These are phyloP conservation scores for Volvariella volvacea DNA, from an alignment of 1,284 basidiomycete species.

Conservation along the genomic window DNA sequence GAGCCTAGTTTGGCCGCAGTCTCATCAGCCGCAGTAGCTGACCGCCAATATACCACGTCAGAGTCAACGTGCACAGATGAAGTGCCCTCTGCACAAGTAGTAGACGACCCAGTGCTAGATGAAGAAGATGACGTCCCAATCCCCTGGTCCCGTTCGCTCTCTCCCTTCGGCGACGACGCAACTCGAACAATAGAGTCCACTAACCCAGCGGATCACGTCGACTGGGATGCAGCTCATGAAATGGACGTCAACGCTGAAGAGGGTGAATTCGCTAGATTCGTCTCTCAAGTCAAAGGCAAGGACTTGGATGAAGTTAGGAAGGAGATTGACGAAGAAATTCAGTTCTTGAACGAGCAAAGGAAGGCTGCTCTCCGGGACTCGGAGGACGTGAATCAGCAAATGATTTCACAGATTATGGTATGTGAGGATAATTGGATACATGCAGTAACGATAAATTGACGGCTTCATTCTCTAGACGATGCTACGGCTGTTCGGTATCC, in stretches of 20 bases:
- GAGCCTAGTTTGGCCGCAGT: too few species aligned
- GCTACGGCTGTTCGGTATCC: conserved; percentile 92
- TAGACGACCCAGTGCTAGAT: neutral
- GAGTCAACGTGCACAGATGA: too few species aligned
- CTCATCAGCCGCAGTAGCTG: too few species aligned
- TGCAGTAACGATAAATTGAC: neutral
- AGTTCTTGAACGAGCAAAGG: conserved; percentile 72
- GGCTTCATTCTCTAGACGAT: conserved; percentile 49
- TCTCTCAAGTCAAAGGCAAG: conserved; percentile 84
- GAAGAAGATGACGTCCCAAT: conserved; percentile 20
- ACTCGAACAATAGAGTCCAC: conserved; percentile 10
- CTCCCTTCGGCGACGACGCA: conserved; percentile 23
- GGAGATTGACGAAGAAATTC: conserved; percentile 93
- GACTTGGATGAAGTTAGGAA: conserved; percentile 74
- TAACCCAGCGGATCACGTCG: conserved; percentile 17
- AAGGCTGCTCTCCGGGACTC: conserved; percentile 90
- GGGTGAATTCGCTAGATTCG: conserved; percentile 86
- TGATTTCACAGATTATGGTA: conserved; percentile 95
- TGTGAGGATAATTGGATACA: conserved; percentile 8
- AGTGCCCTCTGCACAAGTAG: too few species aligned
- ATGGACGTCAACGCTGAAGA: conserved; percentile 82
- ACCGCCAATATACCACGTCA: too few species aligned
- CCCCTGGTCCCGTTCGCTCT: conserved; percentile 50
- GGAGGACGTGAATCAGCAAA: conserved; percentile 92
- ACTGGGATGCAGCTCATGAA: conserved; percentile 71